Percentiles rank a stretch among this genome's conserved stretches.
phyloP scores from a whole-genome alignment of 1,139 yeast species.

The Yarrowia galli region DNA sequence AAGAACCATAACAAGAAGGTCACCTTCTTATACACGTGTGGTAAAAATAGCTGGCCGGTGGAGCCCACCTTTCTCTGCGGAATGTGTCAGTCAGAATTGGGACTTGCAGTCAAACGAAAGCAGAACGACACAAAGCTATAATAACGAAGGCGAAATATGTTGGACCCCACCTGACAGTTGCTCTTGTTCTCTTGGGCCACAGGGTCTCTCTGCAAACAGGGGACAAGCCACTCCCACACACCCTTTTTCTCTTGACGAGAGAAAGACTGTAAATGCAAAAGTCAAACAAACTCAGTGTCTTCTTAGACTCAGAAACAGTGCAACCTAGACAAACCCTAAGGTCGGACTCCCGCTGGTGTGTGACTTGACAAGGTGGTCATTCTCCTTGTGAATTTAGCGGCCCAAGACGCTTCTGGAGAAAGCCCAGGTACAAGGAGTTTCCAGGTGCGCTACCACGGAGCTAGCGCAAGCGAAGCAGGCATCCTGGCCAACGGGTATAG shows the following conservation, averaged over 20 bases:
- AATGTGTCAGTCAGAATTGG: not conserved
- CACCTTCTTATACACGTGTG: not conserved
- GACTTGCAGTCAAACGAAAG: not conserved
- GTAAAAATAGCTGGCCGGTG: not conserved
- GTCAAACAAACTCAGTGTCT: not conserved
- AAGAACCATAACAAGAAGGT: not conserved
- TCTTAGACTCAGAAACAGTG: conserved; percentile 5
- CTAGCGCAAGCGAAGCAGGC: too few relatives aligned
- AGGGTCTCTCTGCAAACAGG: not conserved
- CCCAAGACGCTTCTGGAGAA: too few relatives aligned
- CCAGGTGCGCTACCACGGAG: not conserved
- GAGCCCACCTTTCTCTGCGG: conserved; percentile 4
- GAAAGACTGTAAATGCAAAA: not conserved
- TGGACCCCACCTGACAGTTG: conserved; percentile 6
- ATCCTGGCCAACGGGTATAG: too few relatives aligned
- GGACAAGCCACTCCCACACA: conserved; percentile 18
- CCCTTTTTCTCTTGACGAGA: not conserved
- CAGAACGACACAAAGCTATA: not conserved
- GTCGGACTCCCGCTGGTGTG: not conserved
- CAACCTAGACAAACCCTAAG: conserved; percentile 15
- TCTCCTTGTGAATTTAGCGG: not conserved
- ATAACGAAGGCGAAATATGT: not conserved
- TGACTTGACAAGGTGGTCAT: not conserved
- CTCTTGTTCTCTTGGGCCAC: conserved; percentile 5
- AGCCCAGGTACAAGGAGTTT: not conserved